Percentiles rank a stretch among this genome's conserved stretches.
Evolutionary conservation across 2,329 filamentous ascomycete genomes (phyloP).

Genomic region (Fusarium nematophilum): DNA sequence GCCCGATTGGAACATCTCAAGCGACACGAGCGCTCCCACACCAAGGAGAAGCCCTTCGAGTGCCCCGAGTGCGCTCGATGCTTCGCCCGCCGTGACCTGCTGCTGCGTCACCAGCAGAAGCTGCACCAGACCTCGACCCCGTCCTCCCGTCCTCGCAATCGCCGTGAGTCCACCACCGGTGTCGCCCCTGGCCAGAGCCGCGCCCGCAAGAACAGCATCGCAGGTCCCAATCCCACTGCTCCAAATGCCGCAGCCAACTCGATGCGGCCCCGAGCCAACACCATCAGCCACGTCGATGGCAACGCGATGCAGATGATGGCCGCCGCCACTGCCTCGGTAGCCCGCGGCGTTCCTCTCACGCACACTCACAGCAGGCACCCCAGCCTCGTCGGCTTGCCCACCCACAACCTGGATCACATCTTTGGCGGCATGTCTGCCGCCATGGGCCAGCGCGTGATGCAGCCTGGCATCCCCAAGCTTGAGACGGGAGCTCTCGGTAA

Average conservation of each 20-base stretch:
- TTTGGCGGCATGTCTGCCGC: conserved; percentile 79
- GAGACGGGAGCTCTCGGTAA: conserved; percentile 78
- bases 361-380: conserved; percentile 79
- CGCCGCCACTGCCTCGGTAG: conserved; percentile 66
- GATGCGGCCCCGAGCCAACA: conserved; percentile 93
- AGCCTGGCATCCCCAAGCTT: conserved; percentile 80
- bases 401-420: conserved; percentile 69
- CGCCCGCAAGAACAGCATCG: conserved; percentile 93
- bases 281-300: conserved; percentile 92
- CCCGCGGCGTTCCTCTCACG: conserved; percentile 57
- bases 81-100: conserved; percentile 91
- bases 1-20: conserved; percentile 96
- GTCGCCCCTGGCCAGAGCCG: conserved; percentile 74
- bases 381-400: conserved; percentile 76
- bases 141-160: conserved; percentile 85
- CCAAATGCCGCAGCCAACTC: conserved; percentile 61
- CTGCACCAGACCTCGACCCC: conserved; percentile 93
- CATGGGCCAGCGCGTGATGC: conserved; percentile 73
- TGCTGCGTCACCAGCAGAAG: conserved; percentile 97
- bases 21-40: conserved; percentile 96
- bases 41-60: conserved; percentile 98
- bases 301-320: conserved; percentile 78
- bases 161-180: conserved; percentile 88
- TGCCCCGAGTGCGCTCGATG: conserved; percentile 94
- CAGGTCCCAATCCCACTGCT: conserved; percentile 62